Base-by-base conservation (phyloP, 768 basidiomycete genomes). In the Leccinellum rugosiceps region DNA sequence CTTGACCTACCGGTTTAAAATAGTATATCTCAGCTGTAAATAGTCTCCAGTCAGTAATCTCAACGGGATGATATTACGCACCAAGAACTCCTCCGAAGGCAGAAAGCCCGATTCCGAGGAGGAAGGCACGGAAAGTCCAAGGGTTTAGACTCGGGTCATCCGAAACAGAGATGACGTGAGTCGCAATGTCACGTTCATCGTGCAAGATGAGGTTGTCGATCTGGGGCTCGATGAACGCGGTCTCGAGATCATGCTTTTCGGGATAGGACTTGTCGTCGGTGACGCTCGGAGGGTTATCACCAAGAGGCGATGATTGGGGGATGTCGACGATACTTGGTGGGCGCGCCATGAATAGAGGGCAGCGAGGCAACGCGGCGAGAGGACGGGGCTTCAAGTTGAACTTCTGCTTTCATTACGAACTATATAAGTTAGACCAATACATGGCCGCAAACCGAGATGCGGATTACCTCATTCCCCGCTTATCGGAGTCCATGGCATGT, bases 1-100 rank as follows among this genome's bases (percentile, higher is more conserved):
- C 6, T 11, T 23, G 14, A 51, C 65, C 50, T 58, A 80, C 82
- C 8, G 81, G 81, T 66, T 84, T 83, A 70, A 82, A 84, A 62
- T 84, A 84, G 63, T 83, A 83, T 41, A 83, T 83, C 58, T 84
- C 77, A n/a, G 81, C 81, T 81, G 56, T 41, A 51, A 48, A 32
- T 38, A 31, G 32, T 46, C n/a, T 60, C 63, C 26, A 53, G 44
- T 47, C 53, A 45, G 32, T 52, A 35, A 51, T 45, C 35, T 23
- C 43, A 14, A 41, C 6, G 15, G 43, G 15, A 53, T 30, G 28
- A 10, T 30, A 34, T 44, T 38, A 67, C 68, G 19, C 59, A 80
- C 79, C 80, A 30, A 84, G 73, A n/a, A 80, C 77, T 50, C 80
- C 80, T 55, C 82, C 81, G 50, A 84, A 69, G 73, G 74, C 9